Evolutionary conservation across 306 rosid species (phyloP), one percentile per base, ranked within the genome.

Genomic region (Sicyos baderoa): DNA sequence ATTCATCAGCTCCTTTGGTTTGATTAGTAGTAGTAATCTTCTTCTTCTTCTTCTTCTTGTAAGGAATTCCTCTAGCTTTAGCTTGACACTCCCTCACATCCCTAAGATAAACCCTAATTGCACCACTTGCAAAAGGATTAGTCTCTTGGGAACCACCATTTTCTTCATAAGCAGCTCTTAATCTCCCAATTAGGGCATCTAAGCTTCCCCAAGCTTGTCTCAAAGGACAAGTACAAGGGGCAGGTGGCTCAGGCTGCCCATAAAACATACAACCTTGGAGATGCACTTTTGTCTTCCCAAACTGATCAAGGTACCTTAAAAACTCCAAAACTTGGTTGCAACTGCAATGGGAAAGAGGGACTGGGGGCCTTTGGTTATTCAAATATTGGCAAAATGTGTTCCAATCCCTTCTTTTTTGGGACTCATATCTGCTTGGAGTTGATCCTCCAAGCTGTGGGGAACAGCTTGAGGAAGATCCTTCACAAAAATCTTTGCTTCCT

Each of bases 21-120:
- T n/a, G n/a, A n/a, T n/a, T n/a, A n/a, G n/a, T n/a, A n/a, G n/a
- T n/a, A n/a, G 57, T 11, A 71, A 37, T 22, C 72, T 29, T 80
- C 88, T 90, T 94, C 90, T 90, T 94, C 90, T 88, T 93, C 81
- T 94, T 90, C 92, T 88, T 94, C 84, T 88, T 94, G 74, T 88
- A 94, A 44, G 99, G 95, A 42, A 94, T 94, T 29, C 99, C 99
- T 42, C 99, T 85, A 1, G 99, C 99, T 80, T 85, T 90, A 7
- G 99, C 97, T 54, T 94, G 99, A 47, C 85, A 86, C 78, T 90
- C 99, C 51, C 95, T 77, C 9, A 94, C 90, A 81, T 94, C 99
- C 65, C 91, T 79, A 18, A 94, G 87, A 74, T 88, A 94, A 60
- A 90, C 86, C 40, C 99, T 77, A 63, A 94, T 94, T 60, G 95